Evolutionary conservation across 108 stramenopile genomes (phyloP).

Genomic region (Bacterosira constricta): DNA sequence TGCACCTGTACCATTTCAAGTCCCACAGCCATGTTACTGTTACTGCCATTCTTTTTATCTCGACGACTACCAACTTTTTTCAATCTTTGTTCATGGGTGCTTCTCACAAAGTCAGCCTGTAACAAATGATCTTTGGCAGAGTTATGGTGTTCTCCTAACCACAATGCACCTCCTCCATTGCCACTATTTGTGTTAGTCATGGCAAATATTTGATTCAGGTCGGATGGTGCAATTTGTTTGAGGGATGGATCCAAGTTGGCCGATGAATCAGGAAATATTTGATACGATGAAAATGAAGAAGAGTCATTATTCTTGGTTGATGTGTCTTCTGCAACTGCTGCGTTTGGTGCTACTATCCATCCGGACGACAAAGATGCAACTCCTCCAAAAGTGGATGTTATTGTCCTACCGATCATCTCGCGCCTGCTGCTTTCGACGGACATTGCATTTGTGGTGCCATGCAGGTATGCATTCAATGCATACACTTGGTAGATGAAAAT

Average conservation of each 20-base stretch:
- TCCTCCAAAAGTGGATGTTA: too few species aligned
- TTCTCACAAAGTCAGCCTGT: conserved; percentile 56
- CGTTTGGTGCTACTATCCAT: too few species aligned
- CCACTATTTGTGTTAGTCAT: not conserved
- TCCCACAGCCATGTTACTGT: conserved; percentile 62
- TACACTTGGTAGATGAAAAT: too few species aligned
- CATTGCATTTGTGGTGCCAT: too few species aligned
- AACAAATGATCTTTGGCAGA: conserved; percentile 61
- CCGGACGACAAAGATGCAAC: too few species aligned
- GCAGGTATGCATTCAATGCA: too few species aligned
- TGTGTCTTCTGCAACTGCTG: too few species aligned
- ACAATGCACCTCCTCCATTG: conserved; percentile 46
- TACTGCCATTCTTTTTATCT: too few species aligned
- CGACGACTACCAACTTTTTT: conserved; percentile 11
- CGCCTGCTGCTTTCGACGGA: too few species aligned
- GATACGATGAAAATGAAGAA: too few species aligned
- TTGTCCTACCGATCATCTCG: too few species aligned
- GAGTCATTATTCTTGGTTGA: too few species aligned
- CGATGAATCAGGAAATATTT: conserved; percentile 45
- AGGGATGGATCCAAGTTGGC: conserved; percentile 39
- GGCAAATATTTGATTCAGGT: conserved; percentile 20
- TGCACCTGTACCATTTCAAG: conserved; percentile 76
- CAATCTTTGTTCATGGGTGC: conserved; percentile 39
- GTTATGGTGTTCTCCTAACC: conserved; percentile 82
- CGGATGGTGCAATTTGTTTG: conserved; percentile 18